Base-by-base conservation (phyloP, 768 basidiomycete genomes). In the Strobilomyces confusus region DNA sequence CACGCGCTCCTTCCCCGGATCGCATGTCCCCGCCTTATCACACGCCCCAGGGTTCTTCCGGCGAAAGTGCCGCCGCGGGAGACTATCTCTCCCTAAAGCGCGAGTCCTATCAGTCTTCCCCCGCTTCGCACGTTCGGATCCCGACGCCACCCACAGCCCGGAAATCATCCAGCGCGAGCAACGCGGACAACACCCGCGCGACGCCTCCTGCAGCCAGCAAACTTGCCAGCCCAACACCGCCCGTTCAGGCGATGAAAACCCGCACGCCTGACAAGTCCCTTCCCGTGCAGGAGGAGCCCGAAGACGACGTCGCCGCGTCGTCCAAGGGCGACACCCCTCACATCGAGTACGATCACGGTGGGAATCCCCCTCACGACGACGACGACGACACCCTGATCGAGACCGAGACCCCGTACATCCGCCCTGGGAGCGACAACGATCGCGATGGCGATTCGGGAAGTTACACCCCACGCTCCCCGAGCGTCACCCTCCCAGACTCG, bases 271-370 rank as follows among this genome's bases (percentile, higher is more conserved):
- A 88, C 66, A 77, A 86, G 32, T 87, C 87, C 15, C 74, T 90
- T 23, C 87, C 87, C 19, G 79, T 89, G 3, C 87, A 90, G 66
- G 87, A 89, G 64, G 87, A 88, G 56, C 77, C 78, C 26, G 86
- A 88, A 60, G 87, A 88, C 59, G 85, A 87, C 57, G 69, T 75
- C 17, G 68, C 68, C 4, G 36, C 61, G 32, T 59, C 69, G 13
- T 52, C 59, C 34, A 77, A 75, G 61, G 72, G 69, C 30, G 67
- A 58, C 15, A 77, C 80, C 23, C 77, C 71, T 17, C 69, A 72
- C 52, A 52, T 63, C 34, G 55, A 66, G 40, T 75, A 76, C 58
- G 69, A 71, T 19, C 69, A 67, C 17, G 65, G 62, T 33, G 61
- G 46, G 36, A 75, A 71, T 25, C 64, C 72, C 30, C 73, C 70